Conservation (phyloP, 164 flowering plant genomes). For the Magnolia kwangsiensis region DNA sequence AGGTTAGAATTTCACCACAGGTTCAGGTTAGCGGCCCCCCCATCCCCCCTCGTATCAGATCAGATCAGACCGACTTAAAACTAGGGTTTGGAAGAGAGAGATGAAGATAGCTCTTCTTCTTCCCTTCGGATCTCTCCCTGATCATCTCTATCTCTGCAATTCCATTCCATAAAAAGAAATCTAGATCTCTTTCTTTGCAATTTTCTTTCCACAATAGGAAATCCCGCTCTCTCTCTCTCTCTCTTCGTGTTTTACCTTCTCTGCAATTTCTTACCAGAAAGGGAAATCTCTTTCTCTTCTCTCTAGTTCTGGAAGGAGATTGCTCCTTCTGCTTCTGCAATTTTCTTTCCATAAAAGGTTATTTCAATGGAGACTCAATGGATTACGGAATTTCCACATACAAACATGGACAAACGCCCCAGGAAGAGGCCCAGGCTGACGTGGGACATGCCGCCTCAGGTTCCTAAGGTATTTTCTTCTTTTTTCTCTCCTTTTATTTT, state of each 20-base stretch:
- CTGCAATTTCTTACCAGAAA: neutral
- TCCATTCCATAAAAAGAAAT: neutral
- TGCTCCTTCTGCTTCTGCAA: neutral
- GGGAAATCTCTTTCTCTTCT: neutral
- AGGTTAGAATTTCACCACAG: neutral
- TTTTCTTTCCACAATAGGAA: neutral
- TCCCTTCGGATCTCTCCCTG: neutral
- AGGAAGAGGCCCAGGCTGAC: conserved; percentile 66
- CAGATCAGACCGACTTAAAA: conserved; percentile 7
- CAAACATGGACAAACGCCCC: conserved; percentile 69
- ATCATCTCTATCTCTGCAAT: neutral
- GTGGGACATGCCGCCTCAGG: conserved; percentile 71
- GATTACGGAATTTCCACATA: conserved; percentile 58
- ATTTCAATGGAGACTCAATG: conserved; percentile 65
- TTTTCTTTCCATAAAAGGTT: neutral
- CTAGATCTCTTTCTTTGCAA: neutral
- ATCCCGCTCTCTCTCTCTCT: neutral
- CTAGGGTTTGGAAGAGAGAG: conserved; percentile 11
- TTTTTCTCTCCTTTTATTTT: neutral
- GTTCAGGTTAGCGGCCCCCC: neutral
- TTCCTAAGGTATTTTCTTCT: conserved; percentile 35
- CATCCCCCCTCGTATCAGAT: neutral
- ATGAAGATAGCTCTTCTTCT: neutral
- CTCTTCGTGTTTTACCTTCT: neutral
- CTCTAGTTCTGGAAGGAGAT: neutral